Base-by-base conservation (phyloP, 208 protist genomes). In the Trypanosoma platydactyli region DNA sequence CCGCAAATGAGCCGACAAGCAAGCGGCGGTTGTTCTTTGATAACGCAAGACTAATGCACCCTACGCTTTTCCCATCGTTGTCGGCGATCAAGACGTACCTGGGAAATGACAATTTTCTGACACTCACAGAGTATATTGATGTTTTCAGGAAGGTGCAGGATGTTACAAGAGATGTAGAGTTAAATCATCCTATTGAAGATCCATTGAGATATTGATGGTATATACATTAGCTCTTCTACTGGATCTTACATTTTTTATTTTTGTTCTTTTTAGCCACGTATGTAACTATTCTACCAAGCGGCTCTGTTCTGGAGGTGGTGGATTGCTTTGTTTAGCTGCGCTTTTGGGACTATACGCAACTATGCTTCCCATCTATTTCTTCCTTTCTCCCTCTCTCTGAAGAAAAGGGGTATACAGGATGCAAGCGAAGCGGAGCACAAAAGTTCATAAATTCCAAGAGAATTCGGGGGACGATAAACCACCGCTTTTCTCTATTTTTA, bases 151-250 rank as follows among this genome's bases (percentile, higher is more conserved):
- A 59, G 20, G 76, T 86, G 50, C 83, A 83, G 9, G 58, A 83
- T 40, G 51, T 88, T n/a, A 68, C 64, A 6, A 81, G 83, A 38
- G 80, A 88, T 51, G 44, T 76, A 24, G 89, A 95, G 73, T 71
- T 93, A 15, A 82, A 77, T 54, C 86, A 93, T 61, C 89, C 89
- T 22, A 70, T 74, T 35, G 84, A 84, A 44, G 80, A 92, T 65
- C 85, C 86, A 15, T 63, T 95, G 48, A 92, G 86, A 18, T 89
- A 83, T 68, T 95, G 73, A 92, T 29, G 11, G 38, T 29, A 35
- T 49, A 3, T 30, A 15, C 51, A 24, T 0, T 12, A 27, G 13
- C 27, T 5, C 49, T 16, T 54, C 12, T 40, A 25, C 13, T 48
- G 53, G 40, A n/a, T 50, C n/a, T 48, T 5, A 9, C 6, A 29